Evolutionary conservation across 768 basidiomycete genomes (phyloP).

Genomic region (Russula olivacea): DNA sequence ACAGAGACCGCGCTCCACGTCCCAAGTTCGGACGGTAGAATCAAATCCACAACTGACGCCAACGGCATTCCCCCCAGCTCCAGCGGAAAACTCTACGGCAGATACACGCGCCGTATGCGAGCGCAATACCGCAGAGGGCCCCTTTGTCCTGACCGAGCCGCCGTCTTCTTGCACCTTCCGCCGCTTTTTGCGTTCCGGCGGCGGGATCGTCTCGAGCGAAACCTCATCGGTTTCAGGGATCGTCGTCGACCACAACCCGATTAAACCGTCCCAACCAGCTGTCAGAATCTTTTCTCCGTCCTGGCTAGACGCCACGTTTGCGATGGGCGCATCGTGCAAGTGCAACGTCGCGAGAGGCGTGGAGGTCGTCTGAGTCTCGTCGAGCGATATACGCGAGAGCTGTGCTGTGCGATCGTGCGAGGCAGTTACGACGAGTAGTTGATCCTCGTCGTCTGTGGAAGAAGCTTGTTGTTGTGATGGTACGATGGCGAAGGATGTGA

Average conservation of each 20-base stretch:
- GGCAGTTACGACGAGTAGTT: conserved; percentile 51
- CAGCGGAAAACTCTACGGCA: conserved; percentile 51
- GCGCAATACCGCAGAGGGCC: conserved; percentile 66
- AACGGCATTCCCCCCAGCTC: conserved; percentile 36
- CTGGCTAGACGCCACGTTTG: conserved; percentile 55
- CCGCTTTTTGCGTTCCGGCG: conserved; percentile 47
- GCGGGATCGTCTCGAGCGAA: conserved; percentile 32
- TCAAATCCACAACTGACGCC: conserved; percentile 80
- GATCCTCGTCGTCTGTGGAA: conserved; percentile 29
- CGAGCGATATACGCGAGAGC: conserved; percentile 37
- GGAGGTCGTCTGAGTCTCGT: conserved; percentile 8
- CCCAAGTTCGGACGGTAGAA: conserved; percentile 87
- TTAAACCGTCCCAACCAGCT: conserved; percentile 79
- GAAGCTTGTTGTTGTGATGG: conserved; percentile 31
- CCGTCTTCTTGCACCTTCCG: conserved; percentile 41
- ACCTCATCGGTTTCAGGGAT: conserved; percentile 64
- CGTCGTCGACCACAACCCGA: conserved; percentile 73
- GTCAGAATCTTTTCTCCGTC: conserved; percentile 67
- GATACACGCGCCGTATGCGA: conserved; percentile 83
- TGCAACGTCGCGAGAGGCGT: conserved; percentile 60
- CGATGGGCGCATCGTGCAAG: conserved; percentile 76
- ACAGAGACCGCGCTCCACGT: conserved; percentile 71
- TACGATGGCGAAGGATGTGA: conserved; percentile 58
- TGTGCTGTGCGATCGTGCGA: conserved; percentile 77
- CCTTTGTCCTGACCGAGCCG: conserved; percentile 43